Base-by-base conservation (phyloP, 2,329 filamentous ascomycete species). In the Setomelanomma holmii region DNA sequence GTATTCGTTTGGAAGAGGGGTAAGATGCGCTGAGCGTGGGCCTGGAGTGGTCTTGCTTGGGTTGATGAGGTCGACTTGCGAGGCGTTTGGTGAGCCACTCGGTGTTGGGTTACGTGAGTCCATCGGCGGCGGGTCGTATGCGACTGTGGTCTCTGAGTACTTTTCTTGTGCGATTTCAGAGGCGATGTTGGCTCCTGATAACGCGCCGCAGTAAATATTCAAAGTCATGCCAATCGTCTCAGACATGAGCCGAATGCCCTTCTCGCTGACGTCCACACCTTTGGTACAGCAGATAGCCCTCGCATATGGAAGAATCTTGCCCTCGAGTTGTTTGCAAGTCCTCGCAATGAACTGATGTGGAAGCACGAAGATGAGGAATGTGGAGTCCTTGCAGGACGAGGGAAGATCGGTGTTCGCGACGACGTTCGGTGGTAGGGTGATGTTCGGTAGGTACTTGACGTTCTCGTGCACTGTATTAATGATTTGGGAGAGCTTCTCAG, bases 251-350 rank as follows among this genome's bases (percentile, higher is more conserved):
- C 87, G 88, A 64, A 98, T 87, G 49, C 90, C 91, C 44, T 90
- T 87, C 67, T 93, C 89, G 4, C 89, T 88, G 27, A 99, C 95
- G 64, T 96, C 90, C 56, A 99, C 93, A 64, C 95, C 95, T 82
- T 99, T 99, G 79, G 98, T 97, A 77, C 95, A 99, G 72, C 91
- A 96, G 70, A 99, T 92, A 53, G 92, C 95, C 58, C 96, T 87
- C 21, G 95, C 93, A 68, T 87, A 98, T 5, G 95, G 95, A 23
- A 97, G 78, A 60, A 97, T 96, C 67, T 96, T 88, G 55, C 93
- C 95, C 69, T 89, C 84, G 56, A 99, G 82, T 73, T 92, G 87
- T 59, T 89, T 84, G 79, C 93, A 96, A 55, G 93, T 89, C 58
- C 89, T 89, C 71, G 85, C 85, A 71, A 99, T 97, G 75, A 99